A percentile compares a stretch with the other conserved stretches of the same genome.
These are phyloP conservation scores for Ophidiomyces ophidiicola DNA, from an alignment of 2,329 filamentous ascomycete species.

Conservation along the genomic window DNA sequence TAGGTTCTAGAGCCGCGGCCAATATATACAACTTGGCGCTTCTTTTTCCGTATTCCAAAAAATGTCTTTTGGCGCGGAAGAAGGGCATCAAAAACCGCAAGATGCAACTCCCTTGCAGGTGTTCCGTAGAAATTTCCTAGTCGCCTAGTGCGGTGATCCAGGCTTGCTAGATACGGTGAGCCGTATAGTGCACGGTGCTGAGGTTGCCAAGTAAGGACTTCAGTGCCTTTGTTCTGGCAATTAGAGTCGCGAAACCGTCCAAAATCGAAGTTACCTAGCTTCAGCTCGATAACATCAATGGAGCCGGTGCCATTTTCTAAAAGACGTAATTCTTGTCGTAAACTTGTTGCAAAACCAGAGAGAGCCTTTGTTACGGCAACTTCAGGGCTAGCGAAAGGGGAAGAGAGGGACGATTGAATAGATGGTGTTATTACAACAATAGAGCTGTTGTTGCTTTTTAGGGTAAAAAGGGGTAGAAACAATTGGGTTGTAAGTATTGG, in stretches of 20 bases:
- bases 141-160: constrained; percentile 31
- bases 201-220: constrained; percentile 49
- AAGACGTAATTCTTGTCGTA: constrained; percentile 65
- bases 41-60: constrained; percentile 28
- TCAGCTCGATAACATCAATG: constrained; percentile 70
- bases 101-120: constrained; percentile 65
- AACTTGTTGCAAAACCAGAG: constrained; percentile 69
- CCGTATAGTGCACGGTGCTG: constrained; percentile 43
- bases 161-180: constrained; percentile 32
- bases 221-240: constrained; percentile 37
- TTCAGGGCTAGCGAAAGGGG: constrained; percentile 54
- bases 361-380: constrained; percentile 74
- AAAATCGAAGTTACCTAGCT: constrained; percentile 84
- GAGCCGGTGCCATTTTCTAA: constrained; percentile 36
- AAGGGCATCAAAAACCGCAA: constrained; percentile 81
- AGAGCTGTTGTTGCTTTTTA: constrained; percentile 43
- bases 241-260: constrained; percentile 40
- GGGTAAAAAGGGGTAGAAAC: constrained; percentile 66
- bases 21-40: constrained; percentile 55
- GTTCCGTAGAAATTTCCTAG: constrained; percentile 46
- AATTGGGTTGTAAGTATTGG: constrained; percentile 80
- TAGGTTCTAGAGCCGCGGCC: constrained; percentile 77
- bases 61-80: constrained; percentile 37
- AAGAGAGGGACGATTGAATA: constrained; percentile 34
- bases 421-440: constrained; percentile 36